Base-by-base conservation (phyloP, 805 yeast genomes). In the Yamadazyma tumulicola region DNA sequence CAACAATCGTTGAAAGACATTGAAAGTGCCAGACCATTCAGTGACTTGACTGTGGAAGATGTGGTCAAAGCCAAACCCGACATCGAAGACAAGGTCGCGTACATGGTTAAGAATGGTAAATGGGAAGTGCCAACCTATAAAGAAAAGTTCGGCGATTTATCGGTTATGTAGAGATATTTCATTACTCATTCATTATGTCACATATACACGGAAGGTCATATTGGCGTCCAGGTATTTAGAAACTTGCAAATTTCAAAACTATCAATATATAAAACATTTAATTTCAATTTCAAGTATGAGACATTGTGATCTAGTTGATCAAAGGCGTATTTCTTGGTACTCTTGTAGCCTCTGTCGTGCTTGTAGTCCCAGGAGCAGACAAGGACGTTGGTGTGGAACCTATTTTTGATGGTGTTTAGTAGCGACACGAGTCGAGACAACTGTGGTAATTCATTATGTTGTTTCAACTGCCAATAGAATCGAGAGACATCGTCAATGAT, bases 71-170 rank as follows among this genome's bases (percentile, higher is more conserved):
- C 97, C 47, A 85, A 93, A 74, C 97, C 98, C 55, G 97, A 93
- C 66, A 82, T 93, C 63, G 96, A 91, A 61, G 89, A 85, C 53
- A 93, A 93, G 84, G 96, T 89, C 52, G 76, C 72, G 57, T 87
- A 87, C 72, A 82, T 91, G 93, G 88, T 93, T 55, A 79, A 82
- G 77, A 82, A 89, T 76, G 96, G 96, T 69, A 85, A 85, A 75
- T 89, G 96, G 94, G 86, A 85, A 59, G 95, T 89, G 52, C 97
- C 97, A 55, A 96, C 96, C 55, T 93, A 93, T 81, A 81, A 85
- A 71, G 97, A 93, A 71, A 93, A 89, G 81, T 93, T 93, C 67
- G 97, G 97, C 68, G 86, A 85, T 64, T 79, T 91, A 70, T 87
- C 91, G 57, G 87, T 88, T 64, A 93, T 91, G 97, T 76, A 69